A percentile compares a stretch with the other conserved stretches of the same genome.
Evolutionary conservation across 2,329 filamentous ascomycete genomes (phyloP).

Genomic region (Penicillium olsonii): DNA sequence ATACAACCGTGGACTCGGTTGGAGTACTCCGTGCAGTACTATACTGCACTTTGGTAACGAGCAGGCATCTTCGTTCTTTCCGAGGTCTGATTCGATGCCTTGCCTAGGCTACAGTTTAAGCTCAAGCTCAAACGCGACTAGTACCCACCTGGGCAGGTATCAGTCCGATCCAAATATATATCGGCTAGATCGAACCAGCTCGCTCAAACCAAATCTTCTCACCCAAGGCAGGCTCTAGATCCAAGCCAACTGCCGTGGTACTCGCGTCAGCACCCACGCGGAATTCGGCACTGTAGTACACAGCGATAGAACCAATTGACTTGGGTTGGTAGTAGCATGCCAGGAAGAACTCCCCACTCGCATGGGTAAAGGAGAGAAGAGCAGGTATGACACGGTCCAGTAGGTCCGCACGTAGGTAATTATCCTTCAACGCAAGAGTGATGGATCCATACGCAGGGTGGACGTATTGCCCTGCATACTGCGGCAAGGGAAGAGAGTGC

Average conservation of each 20-base stretch:
- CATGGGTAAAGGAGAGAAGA: not conserved
- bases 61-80: not conserved
- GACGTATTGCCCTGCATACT: conserved; percentile 4
- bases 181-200: not conserved
- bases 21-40: no score
- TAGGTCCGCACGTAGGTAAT: not conserved
- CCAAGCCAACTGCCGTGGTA: conserved; percentile 1
- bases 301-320: not conserved
- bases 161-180: not conserved
- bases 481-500: not conserved
- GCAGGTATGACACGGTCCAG: conserved; percentile 2
- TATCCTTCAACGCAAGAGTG: not conserved
- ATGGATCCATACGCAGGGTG: conserved; percentile 1
- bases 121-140: no score
- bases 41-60: no score
- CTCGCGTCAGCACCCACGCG: not conserved
- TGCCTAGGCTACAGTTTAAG: no score
- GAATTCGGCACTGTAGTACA: conserved; percentile 1
- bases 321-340: conserved; percentile 3
- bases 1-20: no score
- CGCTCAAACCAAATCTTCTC: conserved; percentile 10
- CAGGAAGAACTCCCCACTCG: conserved; percentile 9
- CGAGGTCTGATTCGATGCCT: not conserved
- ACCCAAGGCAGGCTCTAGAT: conserved; percentile 3
- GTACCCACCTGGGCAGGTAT: not conserved